Evolutionary conservation across 805 yeast genomes (phyloP), one percentile per base, ranked within the genome.

Genomic region (Wickerhamiella azymoides): DNA sequence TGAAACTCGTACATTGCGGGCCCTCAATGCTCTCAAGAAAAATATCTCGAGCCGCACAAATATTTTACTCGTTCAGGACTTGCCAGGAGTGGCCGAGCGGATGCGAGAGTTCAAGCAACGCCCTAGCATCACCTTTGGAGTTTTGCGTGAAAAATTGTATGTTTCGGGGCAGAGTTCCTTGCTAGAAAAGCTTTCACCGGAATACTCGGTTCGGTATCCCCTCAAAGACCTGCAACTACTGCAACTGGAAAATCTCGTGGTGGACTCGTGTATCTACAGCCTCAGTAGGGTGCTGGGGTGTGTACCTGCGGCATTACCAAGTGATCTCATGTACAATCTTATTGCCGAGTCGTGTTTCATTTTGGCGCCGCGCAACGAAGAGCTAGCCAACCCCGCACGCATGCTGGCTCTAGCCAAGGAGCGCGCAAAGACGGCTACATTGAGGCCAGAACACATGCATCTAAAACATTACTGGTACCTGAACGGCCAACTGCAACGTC

Each of bases 291-390:
- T 36, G 21, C 40, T 42, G 17, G 40, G 17, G 7, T 42, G 45
- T 13, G 19, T 14, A 10, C 36, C 40, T 11, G 5, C 11, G 18
- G 26, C 17, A 28, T 18, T 42, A 5, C 26, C 18, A 2, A 8
- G 13, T n/a, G 14, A 17, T 17, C 9, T 36, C 7, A 35, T 42
- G n/a, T 26, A 36, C 18, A 25, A 35, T 10, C 25, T 42, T 5
- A 24, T 42, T 16, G 32, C 45, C 36, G 45, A 42, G 28, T 42
- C 45, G 28, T 42, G 45, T 27, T 14, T 10, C 6, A 36, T 42
- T 24, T 9, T 42, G 16, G 25, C 78, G 62, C n/a, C 18, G 10
- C 19, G n/a, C 11, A 14, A n/a, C 17, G 19, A 41, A 13, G 44
- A 41, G 39, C 24, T 41, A 6, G n/a, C 33, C 14, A 33, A 33